A percentile compares a stretch with the other conserved stretches of the same genome.
These are phyloP conservation scores for Carex kokanica DNA, from an alignment of 176 grass and related monocot genomes.

Conservation along the genomic window DNA sequence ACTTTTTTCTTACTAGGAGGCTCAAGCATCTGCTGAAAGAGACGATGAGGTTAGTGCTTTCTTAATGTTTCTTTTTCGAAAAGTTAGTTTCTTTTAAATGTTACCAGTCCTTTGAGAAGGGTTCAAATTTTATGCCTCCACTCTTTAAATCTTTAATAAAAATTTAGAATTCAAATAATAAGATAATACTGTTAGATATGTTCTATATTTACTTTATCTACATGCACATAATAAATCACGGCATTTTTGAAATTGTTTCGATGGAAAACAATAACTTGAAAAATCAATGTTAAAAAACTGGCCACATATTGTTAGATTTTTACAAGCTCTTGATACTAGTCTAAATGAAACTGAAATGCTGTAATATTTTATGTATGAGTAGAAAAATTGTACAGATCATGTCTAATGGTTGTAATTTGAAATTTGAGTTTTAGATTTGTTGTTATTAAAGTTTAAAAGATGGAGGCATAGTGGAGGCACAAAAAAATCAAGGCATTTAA, in stretches of 20 bases:
- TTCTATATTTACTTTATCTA: not conserved
- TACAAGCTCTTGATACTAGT: not conserved
- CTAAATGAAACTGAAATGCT: not conserved
- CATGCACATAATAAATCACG: not conserved
- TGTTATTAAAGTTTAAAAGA: not conserved
- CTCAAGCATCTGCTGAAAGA: slow-evolving; percentile 64
- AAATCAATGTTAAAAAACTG: not conserved
- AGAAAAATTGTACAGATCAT: not conserved
- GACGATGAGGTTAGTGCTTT: slow-evolving; percentile 69
- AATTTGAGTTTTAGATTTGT: not conserved
- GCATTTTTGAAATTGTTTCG: not conserved
- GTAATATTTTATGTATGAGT: not conserved
- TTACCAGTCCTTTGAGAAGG: slow-evolving; percentile 1
- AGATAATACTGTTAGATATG: not conserved
- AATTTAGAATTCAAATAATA: not conserved
- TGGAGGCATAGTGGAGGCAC: too few species aligned
- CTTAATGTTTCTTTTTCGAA: not conserved
- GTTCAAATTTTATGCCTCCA: too few species aligned
- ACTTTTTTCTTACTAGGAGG: slow-evolving; percentile 36
- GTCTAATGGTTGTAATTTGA: slow-evolving; percentile 4
- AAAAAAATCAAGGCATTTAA: too few species aligned
- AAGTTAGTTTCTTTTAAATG: not conserved
- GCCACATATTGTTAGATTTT: not conserved
- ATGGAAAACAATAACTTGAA: not conserved
- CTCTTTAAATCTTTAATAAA: too few species aligned